Percentiles rank a stretch among this genome's conserved stretches.
phyloP scores from a whole-genome alignment of 352 stramenopile species.

The Globisporangium barbulae region DNA sequence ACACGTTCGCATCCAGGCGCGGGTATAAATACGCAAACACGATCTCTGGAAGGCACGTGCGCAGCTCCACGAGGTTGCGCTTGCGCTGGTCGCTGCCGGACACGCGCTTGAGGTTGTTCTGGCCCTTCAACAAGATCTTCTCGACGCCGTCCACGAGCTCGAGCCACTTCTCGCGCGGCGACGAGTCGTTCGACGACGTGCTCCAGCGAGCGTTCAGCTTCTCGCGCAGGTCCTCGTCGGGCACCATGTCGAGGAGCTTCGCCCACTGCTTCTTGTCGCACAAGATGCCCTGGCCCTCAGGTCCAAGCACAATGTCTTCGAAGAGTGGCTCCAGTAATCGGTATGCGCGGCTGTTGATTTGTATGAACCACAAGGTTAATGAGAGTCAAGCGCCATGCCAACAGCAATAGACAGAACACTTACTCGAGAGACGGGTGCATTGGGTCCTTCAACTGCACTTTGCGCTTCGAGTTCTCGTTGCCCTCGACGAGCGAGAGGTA shows the following conservation, averaged over 20 bases:
- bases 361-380: not conserved
- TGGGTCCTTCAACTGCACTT: constrained; percentile 89
- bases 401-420: constrained; percentile 15
- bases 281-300: constrained; percentile 92
- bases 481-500: constrained; percentile 95
- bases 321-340: constrained; percentile 95
- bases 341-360: constrained; percentile 77
- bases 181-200: constrained; percentile 38
- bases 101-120: constrained; percentile 44
- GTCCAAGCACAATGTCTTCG: constrained; percentile 84
- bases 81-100: constrained; percentile 56
- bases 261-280: constrained; percentile 83
- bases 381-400: not conserved
- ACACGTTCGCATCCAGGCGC: constrained; percentile 99
- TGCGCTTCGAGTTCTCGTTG: constrained; percentile 86
- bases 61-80: constrained; percentile 63
- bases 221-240: constrained; percentile 81
- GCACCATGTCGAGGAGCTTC: constrained; percentile 93
- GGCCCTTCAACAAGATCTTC: constrained; percentile 55
- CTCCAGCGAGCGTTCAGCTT: constrained; percentile 65
- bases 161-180: constrained; percentile 88
- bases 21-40: constrained; percentile 97
- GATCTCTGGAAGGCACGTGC: constrained; percentile 93
- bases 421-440: constrained; percentile 93
- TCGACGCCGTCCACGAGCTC: constrained; percentile 72